Base-by-base conservation (phyloP, 306 rosid genomes). In the Gleditsia sinensis region DNA sequence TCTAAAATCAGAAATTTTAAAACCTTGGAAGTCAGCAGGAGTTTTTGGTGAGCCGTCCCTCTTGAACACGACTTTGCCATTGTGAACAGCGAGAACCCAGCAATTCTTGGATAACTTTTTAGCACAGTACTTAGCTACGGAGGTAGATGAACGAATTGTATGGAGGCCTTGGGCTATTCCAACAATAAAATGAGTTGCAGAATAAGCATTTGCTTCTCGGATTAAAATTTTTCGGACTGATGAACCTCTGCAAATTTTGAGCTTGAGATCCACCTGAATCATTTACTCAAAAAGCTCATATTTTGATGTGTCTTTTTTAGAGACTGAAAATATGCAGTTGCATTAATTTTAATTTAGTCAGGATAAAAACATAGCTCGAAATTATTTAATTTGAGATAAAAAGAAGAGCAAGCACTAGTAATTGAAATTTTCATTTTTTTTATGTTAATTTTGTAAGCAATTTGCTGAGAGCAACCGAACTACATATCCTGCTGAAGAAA, bases 61-160 rank as follows among this genome's bases (percentile, higher is more conserved):
- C 83, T 82, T 75, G 68, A 88, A 95, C 66, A 85, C 86, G 56
- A 92, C 79, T 82, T 90, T 95, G 62, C 99, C 97, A 78, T 92
- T 94, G 77, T 86, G 74, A 48, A 92, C 87, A 75, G 97, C 92
- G 23, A 92, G 89, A 48, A 94, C 86, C 58, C 86, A 91, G 50
- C 86, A 89, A 16, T 84, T 78, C 71, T 85, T 83, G 39, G 89
- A 50, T 12, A 92, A 77, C 63, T 88, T 94, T 79, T 81, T 86
- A 43, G 97, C 97, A 78, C 99, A 94, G 77, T 90, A 88, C 85
- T 94, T 92, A 48, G 99, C 99, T 14, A 94, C 82, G 3, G 92
- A 72, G 63, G 86, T 79, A 33, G 89, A 76, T 67, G 97, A 76
- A 75, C 94, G 85, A 51, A 92, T 85, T 82, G 78, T 86, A 55